A percentile compares a stretch with the other conserved stretches of the same genome.
These are phyloP conservation scores for Escovopsis sp. DNA, from an alignment of 2,329 filamentous ascomycete species.

Conservation along the genomic window DNA sequence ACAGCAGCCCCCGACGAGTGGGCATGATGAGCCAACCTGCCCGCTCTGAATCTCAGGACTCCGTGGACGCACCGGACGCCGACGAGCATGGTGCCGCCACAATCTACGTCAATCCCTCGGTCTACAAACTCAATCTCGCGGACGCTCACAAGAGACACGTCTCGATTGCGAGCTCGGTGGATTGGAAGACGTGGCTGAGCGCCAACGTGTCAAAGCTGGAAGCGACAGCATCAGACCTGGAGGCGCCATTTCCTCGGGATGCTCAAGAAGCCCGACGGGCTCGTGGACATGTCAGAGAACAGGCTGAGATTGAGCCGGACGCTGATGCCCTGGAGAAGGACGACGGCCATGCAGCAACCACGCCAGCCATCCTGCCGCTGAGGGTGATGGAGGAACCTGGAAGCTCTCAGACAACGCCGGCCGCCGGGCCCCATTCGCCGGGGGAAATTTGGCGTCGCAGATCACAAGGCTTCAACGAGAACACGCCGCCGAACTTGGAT, in stretches of 20 bases:
- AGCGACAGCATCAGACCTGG: constrained; percentile 7
- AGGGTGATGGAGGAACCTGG: background rate
- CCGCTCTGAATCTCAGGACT: background rate
- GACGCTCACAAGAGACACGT: constrained; percentile 17
- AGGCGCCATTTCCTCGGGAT: constrained; percentile 2
- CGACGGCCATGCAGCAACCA: background rate
- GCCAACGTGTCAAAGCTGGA: constrained; percentile 35
- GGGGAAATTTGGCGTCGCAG: background rate
- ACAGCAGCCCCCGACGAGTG: constrained; percentile 1
- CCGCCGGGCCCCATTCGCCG: background rate
- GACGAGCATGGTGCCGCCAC: constrained; percentile 5
- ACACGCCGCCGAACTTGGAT: constrained; percentile 3
- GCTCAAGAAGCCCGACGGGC: constrained; percentile 2
- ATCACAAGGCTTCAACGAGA: constrained; percentile 4
- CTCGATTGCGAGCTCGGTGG: constrained; percentile 31
- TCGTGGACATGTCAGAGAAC: constrained; percentile 31
- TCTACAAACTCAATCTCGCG: constrained; percentile 9
- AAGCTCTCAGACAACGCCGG: background rate
- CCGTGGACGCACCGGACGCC: too few relatives aligned
- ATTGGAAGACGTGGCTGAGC: constrained; percentile 41
- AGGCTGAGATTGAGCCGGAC: constrained; percentile 30
- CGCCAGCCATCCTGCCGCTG: background rate
- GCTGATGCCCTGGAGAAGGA: constrained; percentile 2
- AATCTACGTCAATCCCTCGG: constrained; percentile 2
- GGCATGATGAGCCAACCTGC: too few relatives aligned